Evolutionary conservation across 495 filamentous ascomycete genomes (phyloP), one percentile per base, ranked within the genome.

Genomic region (Eremomyces bilateralis): DNA sequence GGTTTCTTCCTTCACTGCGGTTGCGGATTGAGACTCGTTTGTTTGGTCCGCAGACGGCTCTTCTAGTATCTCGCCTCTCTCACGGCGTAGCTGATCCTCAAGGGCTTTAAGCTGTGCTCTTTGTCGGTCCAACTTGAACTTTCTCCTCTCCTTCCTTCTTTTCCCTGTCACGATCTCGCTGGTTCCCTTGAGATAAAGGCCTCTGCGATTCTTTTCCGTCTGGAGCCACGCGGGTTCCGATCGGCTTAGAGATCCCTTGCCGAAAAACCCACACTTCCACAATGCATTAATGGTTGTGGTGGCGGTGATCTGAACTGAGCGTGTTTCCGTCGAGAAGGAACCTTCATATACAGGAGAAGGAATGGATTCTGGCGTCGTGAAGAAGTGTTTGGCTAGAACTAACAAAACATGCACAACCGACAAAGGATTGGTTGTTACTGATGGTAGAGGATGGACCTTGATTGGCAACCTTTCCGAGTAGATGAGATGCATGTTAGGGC

Each of bases 221-320:
- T 76, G 76, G 34, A 94, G 52, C 88, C 88, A 99, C 36, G 69
- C 81, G 2, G 85, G 88, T 50, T 95, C 84, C 54, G 81, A 92
- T 43, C 88, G 71, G 52, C 83, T 93, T 39, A 95, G 61, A 35
- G 58, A 81, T 31, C 88, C 88, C 54, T 92, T 94, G 29, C 88
- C 88, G 52, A 81, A 99, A 54, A 95, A 95, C 1, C 88, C 88
- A 49, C 80, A 73, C 51, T 92, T 76, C 88, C 88, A 99, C 19
- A 99, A 57, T 5, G 73, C 77, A 24, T 74, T 65, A 31, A 90
- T 73, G 1, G 79, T 67, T 21, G 59, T 59, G 28, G 67, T 57
- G 46, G 93, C 76, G 8, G 71, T 80, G 22, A 99, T 68, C 53
- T 94, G 82, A 2, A 95, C 64, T 2, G 82, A 81, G 2, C 75